Conservation (phyloP, 164 flowering plant species). For the Dillenia turbinata region DNA sequence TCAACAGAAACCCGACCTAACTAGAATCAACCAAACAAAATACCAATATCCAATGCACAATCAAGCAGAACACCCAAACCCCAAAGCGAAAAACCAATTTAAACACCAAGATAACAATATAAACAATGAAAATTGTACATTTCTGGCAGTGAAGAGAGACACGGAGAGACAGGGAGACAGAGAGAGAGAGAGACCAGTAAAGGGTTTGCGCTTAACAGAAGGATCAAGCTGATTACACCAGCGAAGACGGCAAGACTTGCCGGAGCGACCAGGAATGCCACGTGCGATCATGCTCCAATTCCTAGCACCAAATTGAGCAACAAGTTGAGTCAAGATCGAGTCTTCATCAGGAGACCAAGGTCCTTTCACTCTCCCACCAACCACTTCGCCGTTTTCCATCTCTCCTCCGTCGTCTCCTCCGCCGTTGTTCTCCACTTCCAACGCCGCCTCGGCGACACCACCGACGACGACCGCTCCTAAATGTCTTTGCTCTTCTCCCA, state of each 20-base stretch:
- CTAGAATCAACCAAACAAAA: too few relatives aligned
- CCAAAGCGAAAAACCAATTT: too few relatives aligned
- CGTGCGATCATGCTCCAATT: slow-evolving; percentile 58
- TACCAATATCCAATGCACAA: too few relatives aligned
- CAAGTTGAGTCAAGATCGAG: slow-evolving; percentile 33
- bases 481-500: too few relatives aligned
- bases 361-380: slow-evolving; percentile 27
- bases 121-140: too few relatives aligned
- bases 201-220: slow-evolving; percentile 64
- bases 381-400: slow-evolving; percentile 14
- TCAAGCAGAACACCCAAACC: too few relatives aligned
- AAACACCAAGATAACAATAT: too few relatives aligned
- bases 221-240: slow-evolving; percentile 72
- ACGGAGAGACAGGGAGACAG: too few relatives aligned
- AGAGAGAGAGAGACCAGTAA: slow-evolving; percentile 37
- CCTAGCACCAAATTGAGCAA: slow-evolving; percentile 45
- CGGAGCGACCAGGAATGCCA: slow-evolving; percentile 50
- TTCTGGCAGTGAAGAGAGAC: too few relatives aligned
- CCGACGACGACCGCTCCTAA: neutral
- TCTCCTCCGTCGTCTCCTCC: neutral
- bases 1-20: too few relatives aligned
- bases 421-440: slow-evolving; percentile 2
- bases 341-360: slow-evolving; percentile 62
- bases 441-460: neutral
- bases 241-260: slow-evolving; percentile 51